These are phyloP conservation scores for Ceratocystis diversiconidia DNA, from an alignment of 2,329 filamentous ascomycete species.

Conservation along the genomic window DNA sequence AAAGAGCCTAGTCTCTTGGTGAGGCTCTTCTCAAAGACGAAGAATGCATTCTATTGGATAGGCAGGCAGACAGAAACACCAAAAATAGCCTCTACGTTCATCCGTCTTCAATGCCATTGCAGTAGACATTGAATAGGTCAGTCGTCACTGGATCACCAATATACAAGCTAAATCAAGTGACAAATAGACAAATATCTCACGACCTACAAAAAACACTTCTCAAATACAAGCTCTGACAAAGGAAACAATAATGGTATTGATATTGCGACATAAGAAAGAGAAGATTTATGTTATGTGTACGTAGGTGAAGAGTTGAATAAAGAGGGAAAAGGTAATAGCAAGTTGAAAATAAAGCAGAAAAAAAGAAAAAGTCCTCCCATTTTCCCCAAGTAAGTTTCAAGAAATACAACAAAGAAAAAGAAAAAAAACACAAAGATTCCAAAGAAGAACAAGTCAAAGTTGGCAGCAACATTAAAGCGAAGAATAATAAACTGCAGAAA, in stretches of 20 bases:
- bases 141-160: too few species aligned
- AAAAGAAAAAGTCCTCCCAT: background rate
- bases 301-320: background rate
- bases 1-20: too few species aligned
- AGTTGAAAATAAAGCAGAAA: background rate
- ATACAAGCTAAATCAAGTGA: too few species aligned
- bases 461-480: background rate
- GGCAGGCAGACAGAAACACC: too few species aligned
- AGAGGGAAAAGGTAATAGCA: background rate
- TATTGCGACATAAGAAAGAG: constrained; percentile 1
- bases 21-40: too few species aligned
- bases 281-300: background rate
- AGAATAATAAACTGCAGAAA: background rate
- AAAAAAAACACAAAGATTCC: background rate
- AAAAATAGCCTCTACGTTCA: too few species aligned
- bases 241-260: background rate
- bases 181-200: background rate
- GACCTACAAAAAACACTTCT: background rate
- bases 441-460: background rate
- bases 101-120: too few species aligned
- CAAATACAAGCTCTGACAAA: background rate
- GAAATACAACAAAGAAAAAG: background rate
- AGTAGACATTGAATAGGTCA: too few species aligned
- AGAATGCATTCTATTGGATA: too few species aligned
- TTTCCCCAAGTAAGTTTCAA: background rate